Conservation (phyloP, 805 yeast species). For the Isabelozyma heimii region DNA sequence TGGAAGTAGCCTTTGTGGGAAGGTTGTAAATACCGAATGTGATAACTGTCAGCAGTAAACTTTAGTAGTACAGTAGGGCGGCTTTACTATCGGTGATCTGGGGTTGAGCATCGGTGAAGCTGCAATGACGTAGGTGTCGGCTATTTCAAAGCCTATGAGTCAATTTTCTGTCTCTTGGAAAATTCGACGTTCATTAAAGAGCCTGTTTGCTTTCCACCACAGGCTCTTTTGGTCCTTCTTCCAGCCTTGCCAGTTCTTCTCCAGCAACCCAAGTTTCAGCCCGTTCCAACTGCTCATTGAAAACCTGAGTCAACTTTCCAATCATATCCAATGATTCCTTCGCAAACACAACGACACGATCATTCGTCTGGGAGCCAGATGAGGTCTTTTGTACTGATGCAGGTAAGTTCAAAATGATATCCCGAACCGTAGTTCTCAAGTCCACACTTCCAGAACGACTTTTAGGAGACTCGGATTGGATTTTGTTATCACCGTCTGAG, state of each 20-base stretch:
- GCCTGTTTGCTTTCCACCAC: no score
- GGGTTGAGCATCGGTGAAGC: no score
- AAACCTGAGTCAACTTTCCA: conserved; percentile 74
- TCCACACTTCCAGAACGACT: conserved; percentile 13
- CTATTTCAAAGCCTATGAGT: no score
- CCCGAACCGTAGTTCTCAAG: conserved; percentile 70
- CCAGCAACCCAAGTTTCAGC: conserved; percentile 81
- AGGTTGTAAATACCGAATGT: no score
- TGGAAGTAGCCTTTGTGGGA: no score
- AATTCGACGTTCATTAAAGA: no score
- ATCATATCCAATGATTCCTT: conserved; percentile 89
- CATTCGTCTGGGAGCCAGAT: conserved; percentile 38
- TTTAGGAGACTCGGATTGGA: conserved; percentile 62
- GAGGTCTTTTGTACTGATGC: conserved; percentile 42
- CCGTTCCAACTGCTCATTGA: conserved; percentile 77
- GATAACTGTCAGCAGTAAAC: no score
- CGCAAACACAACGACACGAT: conserved; percentile 76
- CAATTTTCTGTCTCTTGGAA: no score
- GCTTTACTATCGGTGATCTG: no score
- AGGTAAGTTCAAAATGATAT: conserved; percentile 74
- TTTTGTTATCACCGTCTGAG: conserved; percentile 47
- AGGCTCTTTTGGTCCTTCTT: no score
- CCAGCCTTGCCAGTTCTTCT: conserved; percentile 19
- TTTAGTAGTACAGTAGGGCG: no score
- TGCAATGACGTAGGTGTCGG: no score